Evolutionary conservation across 1,284 basidiomycete species (phyloP), one percentile per base, ranked within the genome.

Genomic region (Volvariella volvacea): DNA sequence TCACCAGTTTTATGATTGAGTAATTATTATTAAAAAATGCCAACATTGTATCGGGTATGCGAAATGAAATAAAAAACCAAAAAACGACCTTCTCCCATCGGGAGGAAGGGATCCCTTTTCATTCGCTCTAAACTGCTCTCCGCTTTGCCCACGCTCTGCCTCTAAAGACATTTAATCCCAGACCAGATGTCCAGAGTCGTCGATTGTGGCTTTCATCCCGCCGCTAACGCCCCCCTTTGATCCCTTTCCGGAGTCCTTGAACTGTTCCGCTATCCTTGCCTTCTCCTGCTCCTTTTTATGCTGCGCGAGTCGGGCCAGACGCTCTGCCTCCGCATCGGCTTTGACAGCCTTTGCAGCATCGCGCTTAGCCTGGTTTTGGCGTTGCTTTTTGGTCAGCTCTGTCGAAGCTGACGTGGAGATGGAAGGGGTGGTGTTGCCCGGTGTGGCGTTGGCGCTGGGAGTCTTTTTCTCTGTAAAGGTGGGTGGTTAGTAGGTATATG

Each of bases 251-350:
- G 43, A 46, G 22, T 47, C 43, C 39, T 47, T 46, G n/a, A 44
- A 37, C 48, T 68, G 71, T 52, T 79, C 80, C 15, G 63, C 66
- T 47, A 83, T 76, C 48, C 69, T 66, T 19, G 59, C 64, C 21
- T 61, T 64, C 58, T 86, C 83, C 45, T 79, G 57, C 52, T 78
- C 77, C 40, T 75, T 69, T 55, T 76, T 76, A 59, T 88, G 84
- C 50, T 68, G 60, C 4, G 73, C 74, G 4, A 87, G 66, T 19
- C 59, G 61, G 4, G 71, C 70, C 16, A 73, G 55, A 31, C 81
- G 66, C 39, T 76, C 68, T 3, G 57, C 60, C 55, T 87, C 86
- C 0, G 66, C 66, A 0, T 74, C 76, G 0, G 64, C 73, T 55
- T 79, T 84, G 4, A 63, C 70, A 3, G 69, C 64, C 55, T 85